Base-by-base conservation (phyloP, 208 protist genomes). In the Phytomonas serpens region DNA sequence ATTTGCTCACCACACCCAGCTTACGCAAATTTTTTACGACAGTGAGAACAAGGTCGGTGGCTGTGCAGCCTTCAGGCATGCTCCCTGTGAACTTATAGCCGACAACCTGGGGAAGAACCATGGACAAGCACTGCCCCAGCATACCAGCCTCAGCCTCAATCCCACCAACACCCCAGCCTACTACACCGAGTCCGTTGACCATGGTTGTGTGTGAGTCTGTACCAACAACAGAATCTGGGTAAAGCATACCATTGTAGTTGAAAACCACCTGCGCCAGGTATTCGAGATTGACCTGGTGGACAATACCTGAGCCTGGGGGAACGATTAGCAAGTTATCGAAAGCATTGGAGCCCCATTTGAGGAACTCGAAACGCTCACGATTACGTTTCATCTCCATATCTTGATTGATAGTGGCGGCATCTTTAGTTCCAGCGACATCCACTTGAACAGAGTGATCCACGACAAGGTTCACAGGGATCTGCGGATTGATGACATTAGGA, bases 281-380 rank as follows among this genome's bases (percentile, higher is more conserved):
- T 76, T 99, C 97, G 30, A 99, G 87, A 77, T 99, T 99, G 27
- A 99, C 93, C 86, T 99, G 98, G 72, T 99, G 98, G 37, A 98
- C 97, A 90, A 98, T 98, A 77, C 98, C 98, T 52, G 90, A 91
- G 68, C 97, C 97, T 30, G 98, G 98, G 40, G 98, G 98, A 32
- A 98, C 97, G 74, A 99, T 98, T 14, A 93, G 80, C 0, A 99
- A 76, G 71, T 96, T 93, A 71, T 98, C 77, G 78, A 99, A 99
- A 30, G 96, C 94, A 69, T 89, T 92, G 68, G 93, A 93, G 74
- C 97, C 96, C 97, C 97, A 99, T 76, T 99, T 99, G 38, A 99
- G 91, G 76, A 99, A 99, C 73, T 87, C 81, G 78, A 99, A 98
- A 71, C 98, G 90, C 86, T 99, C 98, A 51, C 75, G 75, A 81